phyloP scores from a whole-genome alignment of 1,139 yeast genomes.

The Scheffersomyces segobiensis region DNA sequence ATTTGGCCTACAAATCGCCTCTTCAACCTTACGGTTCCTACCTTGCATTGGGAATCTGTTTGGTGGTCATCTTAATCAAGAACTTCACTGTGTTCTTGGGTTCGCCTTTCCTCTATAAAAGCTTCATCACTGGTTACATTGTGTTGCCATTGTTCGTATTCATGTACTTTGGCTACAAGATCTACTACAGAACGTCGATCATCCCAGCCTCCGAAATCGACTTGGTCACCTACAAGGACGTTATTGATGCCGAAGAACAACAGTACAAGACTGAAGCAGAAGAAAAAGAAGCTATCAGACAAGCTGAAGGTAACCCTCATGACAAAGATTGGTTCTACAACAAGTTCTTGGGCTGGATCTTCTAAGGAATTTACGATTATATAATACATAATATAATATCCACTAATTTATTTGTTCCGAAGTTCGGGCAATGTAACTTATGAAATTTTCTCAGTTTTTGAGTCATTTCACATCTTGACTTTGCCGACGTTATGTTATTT shows the following conservation, averaged over 20 bases:
- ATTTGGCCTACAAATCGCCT: slow-evolving; percentile 62
- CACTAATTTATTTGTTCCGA: background rate
- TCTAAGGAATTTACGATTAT: slow-evolving; percentile 21
- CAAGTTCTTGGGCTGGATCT: slow-evolving; percentile 54
- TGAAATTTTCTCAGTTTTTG: too few species aligned
- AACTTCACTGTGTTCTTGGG: slow-evolving; percentile 72
- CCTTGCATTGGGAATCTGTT: slow-evolving; percentile 55
- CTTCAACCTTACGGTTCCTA: slow-evolving; percentile 67
- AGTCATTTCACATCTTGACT: too few species aligned
- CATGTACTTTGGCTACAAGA: slow-evolving; percentile 59
- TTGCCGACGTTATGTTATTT: too few species aligned
- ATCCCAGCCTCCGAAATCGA: slow-evolving; percentile 62
- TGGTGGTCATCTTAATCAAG: slow-evolving; percentile 62
- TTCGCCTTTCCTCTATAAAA: slow-evolving; percentile 53
- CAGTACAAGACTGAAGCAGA: slow-evolving; percentile 46
- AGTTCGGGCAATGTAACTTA: too few species aligned
- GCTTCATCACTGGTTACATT: slow-evolving; percentile 76
- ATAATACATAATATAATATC: background rate
- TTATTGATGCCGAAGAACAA: slow-evolving; percentile 68
- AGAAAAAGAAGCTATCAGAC: slow-evolving; percentile 45
- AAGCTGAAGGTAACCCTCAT: slow-evolving; percentile 45
- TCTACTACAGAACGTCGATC: slow-evolving; percentile 51
- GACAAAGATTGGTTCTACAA: slow-evolving; percentile 56
- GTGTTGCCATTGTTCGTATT: slow-evolving; percentile 68
- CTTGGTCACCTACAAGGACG: slow-evolving; percentile 61